Conservation (phyloP, 805 yeast genomes). For the Hanseniaspora hatyaiensis region DNA sequence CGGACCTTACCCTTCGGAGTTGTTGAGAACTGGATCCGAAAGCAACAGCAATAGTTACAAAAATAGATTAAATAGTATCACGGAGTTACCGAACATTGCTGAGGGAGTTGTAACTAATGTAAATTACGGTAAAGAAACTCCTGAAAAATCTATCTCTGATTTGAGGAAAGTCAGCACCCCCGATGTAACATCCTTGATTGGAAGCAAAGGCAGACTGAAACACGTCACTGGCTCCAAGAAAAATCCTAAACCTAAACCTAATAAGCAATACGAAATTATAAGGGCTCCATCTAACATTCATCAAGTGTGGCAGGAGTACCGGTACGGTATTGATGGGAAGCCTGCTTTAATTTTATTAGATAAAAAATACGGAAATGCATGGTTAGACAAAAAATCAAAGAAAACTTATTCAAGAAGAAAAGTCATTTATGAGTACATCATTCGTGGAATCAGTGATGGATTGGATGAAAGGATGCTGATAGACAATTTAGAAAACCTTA, state of each 20-base stretch:
- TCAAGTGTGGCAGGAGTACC: constrained; percentile 32
- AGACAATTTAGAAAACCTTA: constrained; percentile 24
- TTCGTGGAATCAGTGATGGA: constrained; percentile 28
- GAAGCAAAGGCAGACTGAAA: constrained; percentile 8
- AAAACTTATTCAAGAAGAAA: constrained; percentile 31
- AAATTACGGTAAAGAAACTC: too few relatives aligned
- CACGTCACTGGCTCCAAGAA: background rate
- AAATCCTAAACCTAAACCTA: constrained; percentile 9
- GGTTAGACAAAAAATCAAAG: constrained; percentile 32
- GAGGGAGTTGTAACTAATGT: too few relatives aligned
- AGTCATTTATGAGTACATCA: constrained; percentile 29
- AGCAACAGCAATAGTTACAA: background rate
- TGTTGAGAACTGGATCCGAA: background rate
- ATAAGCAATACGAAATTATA: constrained; percentile 7
- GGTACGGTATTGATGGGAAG: constrained; percentile 33
- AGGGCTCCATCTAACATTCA: constrained; percentile 15
- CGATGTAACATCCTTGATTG: constrained; percentile 5
- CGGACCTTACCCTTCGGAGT: background rate
- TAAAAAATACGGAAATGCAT: constrained; percentile 32
- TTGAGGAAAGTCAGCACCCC: constrained; percentile 8
- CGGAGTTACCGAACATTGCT: background rate
- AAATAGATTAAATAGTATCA: background rate
- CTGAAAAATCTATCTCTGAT: background rate
- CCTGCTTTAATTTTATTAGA: constrained; percentile 35
- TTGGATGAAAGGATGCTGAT: constrained; percentile 30